These are phyloP conservation scores for Paecilomyces formosus DNA, from an alignment of 2,329 filamentous ascomycete species.

Conservation along the genomic window DNA sequence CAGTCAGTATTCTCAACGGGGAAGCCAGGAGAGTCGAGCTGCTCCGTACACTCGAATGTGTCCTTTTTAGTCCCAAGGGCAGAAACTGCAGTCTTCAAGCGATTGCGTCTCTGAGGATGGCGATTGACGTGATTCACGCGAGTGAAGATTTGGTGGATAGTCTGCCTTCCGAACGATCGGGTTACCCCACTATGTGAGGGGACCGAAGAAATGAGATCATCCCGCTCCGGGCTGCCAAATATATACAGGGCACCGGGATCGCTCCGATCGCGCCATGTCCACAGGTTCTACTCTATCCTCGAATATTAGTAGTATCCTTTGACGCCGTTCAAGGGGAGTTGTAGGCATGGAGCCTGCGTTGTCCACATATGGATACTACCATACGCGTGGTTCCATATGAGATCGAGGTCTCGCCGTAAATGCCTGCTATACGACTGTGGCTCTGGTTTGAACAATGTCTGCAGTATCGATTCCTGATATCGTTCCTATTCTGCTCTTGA, in stretches of 20 bases:
- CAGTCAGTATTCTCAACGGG: neutral
- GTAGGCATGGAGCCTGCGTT: neutral
- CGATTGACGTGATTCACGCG: neutral
- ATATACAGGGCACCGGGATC: neutral
- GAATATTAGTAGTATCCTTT: neutral
- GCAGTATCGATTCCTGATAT: neutral
- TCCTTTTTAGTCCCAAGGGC: neutral
- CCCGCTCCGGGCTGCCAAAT: neutral
- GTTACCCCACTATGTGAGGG: constrained; percentile 7
- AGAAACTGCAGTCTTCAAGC: neutral
- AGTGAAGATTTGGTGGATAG: constrained; percentile 3
- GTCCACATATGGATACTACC: neutral
- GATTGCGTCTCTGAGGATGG: neutral
- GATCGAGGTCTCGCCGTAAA: neutral
- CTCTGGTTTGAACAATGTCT: neutral
- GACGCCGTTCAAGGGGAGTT: neutral
- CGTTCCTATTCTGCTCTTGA: neutral
- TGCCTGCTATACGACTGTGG: neutral
- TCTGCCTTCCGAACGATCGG: neutral
- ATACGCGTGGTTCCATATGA: neutral
- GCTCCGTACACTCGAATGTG: neutral
- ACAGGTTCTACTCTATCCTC: neutral
- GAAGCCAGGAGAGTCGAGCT: neutral
- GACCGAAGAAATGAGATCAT: constrained; percentile 12
- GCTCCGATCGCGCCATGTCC: neutral